A percentile compares a stretch with the other conserved stretches of the same genome.
These are phyloP conservation scores for Phaeosphaeriaceae sp. DNA, from an alignment of 2,329 filamentous ascomycete species.

Conservation along the genomic window DNA sequence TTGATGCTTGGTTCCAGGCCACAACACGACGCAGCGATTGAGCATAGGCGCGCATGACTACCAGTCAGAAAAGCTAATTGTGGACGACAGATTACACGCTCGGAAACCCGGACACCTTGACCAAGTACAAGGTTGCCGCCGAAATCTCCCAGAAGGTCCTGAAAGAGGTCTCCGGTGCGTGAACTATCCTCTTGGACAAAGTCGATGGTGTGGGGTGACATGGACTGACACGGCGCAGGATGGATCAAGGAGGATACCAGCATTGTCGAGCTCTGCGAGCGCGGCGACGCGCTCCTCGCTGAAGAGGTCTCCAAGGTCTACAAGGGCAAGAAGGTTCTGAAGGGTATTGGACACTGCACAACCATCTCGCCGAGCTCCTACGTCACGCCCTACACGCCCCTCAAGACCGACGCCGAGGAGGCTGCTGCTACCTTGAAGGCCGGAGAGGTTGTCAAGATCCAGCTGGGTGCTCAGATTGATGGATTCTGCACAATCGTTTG, in stretches of 20 bases:
- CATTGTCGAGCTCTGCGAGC: conserved; percentile 92
- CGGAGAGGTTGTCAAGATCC: conserved; percentile 92
- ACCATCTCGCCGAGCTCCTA: conserved; percentile 94
- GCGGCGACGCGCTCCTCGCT: conserved; percentile 92
- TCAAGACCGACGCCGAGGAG: conserved; percentile 86
- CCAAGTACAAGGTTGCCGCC: conserved; percentile 98
- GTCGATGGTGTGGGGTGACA: conserved; percentile 7
- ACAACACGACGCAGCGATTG: conserved; percentile 1
- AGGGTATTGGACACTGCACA: conserved; percentile 93
- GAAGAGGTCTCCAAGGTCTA: conserved; percentile 96
- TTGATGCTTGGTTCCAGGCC: not conserved
- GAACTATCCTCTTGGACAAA: not conserved
- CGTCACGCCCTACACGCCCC: conserved; percentile 95
- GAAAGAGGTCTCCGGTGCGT: conserved; percentile 74
- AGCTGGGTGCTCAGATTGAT: conserved; percentile 98
- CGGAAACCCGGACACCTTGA: conserved; percentile 91
- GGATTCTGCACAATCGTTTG: conserved; percentile 96
- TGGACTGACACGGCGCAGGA: conserved; percentile 53
- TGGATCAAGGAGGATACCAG: conserved; percentile 84
- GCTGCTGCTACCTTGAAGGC: conserved; percentile 79
- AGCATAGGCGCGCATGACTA: conserved; percentile 14
- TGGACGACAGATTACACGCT: conserved; percentile 76
- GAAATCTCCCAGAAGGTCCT: conserved; percentile 96
- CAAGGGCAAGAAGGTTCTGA: conserved; percentile 95
- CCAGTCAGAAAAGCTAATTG: conserved; percentile 35